Percentiles rank a stretch among this genome's conserved stretches.
phyloP scores from a whole-genome alignment of 768 basidiomycete genomes.

The Boletus reticulatus region DNA sequence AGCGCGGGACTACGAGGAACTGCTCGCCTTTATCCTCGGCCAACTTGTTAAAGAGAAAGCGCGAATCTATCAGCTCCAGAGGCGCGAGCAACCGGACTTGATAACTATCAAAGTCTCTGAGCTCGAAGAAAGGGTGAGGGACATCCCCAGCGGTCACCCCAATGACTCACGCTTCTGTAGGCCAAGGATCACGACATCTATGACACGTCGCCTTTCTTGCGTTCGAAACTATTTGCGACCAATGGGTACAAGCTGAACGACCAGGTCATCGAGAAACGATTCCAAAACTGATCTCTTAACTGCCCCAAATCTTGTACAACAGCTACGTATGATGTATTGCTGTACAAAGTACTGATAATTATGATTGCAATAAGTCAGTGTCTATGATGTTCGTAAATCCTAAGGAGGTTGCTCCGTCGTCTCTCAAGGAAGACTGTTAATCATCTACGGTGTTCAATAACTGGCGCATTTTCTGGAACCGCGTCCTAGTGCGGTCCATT shows the following conservation, averaged over 20 bases:
- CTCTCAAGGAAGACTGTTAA: no score
- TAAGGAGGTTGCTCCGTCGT: no score
- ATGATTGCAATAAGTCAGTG: no score
- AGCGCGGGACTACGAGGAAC: conserved; percentile 93
- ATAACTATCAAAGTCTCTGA: conserved; percentile 77
- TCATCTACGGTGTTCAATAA: conserved; percentile 31
- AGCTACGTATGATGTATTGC: no score
- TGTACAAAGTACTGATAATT: no score
- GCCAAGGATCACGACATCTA: conserved; percentile 97
- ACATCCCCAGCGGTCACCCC: background rate
- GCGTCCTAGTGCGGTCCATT: conserved; percentile 58
- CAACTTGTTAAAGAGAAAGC: conserved; percentile 92
- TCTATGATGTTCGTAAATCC: no score
- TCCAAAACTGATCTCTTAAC: conserved; percentile 38
- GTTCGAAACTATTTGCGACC: conserved; percentile 75
- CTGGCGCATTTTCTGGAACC: conserved; percentile 70
- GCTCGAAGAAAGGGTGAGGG: conserved; percentile 80
- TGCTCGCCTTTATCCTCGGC: conserved; percentile 92
- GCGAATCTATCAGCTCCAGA: conserved; percentile 75
- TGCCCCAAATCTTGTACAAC: background rate
- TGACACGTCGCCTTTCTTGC: conserved; percentile 82
- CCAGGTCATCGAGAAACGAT: conserved; percentile 71
- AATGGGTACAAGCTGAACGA: conserved; percentile 84
- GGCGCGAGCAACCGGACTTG: conserved; percentile 72
- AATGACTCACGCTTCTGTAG: conserved; percentile 39